Evolutionary conservation across 2,329 filamentous ascomycete species (phyloP), one percentile per base, ranked within the genome.

Genomic region (Diplodia mutila): DNA sequence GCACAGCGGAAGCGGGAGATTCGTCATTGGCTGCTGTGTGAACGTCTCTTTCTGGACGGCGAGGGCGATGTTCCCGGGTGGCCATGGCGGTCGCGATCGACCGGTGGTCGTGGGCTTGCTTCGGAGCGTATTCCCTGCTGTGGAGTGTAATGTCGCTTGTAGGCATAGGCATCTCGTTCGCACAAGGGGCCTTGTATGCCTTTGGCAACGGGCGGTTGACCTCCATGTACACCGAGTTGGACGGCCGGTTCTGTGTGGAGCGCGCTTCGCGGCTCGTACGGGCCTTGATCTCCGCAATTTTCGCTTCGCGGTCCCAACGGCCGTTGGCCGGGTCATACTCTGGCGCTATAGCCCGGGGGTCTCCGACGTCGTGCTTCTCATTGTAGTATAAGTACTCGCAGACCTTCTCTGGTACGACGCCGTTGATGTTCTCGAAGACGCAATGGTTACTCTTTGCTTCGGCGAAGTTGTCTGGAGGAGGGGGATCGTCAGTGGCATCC

Each of bases 371-470:
- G 79, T 92, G 85, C 74, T 89, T 90, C 79, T 93, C 89, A 82
- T 91, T 91, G 82, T 93, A 94, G 76, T 93, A 91, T 70, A 93
- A 89, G 80, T 94, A 94, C 79, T 94, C 90, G 77, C 89, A 91
- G 37, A 94, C 89, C 76, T 92, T 93, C 77, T 94, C 91, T 2
- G 94, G 86, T 6, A 93, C 86, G 65, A 90, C 82, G 70, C 88
- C 90, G 79, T 86, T 92, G 79, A 94, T 91, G 73, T 91, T 91
- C 66, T 87, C 85, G 70, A 94, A 89, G 4, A 83, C 81, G 73
- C 90, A 91, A 54, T 88, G 85, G 64, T 89, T 89, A 32, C 86
- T 84, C 69, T 82, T 82, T 4, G 88, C 86, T 80, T 93, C 91
- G 59, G 81, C 75, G 74, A 93, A 93, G 72, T 85, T 85, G 75